phyloP scores from a whole-genome alignment of 73 alveolate genomes.

The Stentor roeselii region DNA sequence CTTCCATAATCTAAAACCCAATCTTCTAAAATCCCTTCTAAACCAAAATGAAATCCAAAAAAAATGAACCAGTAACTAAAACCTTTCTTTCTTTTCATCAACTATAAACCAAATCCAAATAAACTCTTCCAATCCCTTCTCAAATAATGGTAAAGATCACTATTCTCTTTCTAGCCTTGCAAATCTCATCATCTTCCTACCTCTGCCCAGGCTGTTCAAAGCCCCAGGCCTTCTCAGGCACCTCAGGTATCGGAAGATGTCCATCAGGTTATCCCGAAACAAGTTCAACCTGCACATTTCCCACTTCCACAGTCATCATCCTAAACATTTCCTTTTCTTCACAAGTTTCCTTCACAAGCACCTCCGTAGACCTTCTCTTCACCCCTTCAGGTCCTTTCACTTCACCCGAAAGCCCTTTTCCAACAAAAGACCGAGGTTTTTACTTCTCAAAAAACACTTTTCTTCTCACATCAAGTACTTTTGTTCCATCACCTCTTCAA shows the following conservation, averaged over 20 bases:
- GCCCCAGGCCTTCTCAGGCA: not conserved
- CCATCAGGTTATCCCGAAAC: not conserved
- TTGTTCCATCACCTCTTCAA: not conserved
- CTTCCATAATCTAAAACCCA: too few species aligned
- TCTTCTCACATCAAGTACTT: not conserved
- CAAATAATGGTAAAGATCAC: too few species aligned
- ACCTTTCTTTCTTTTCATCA: too few species aligned
- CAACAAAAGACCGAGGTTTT: slow-evolving; percentile 21
- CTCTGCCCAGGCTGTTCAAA: not conserved
- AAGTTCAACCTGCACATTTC: not conserved
- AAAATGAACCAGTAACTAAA: too few species aligned
- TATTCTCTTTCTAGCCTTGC: too few species aligned
- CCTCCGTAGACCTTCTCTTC: not conserved
- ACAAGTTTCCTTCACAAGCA: not conserved
- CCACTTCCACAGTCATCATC: not conserved
- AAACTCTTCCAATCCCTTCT: too few species aligned
- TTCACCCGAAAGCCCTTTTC: not conserved
- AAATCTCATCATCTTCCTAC: not conserved
- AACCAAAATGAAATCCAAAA: too few species aligned
- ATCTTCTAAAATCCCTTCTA: too few species aligned
- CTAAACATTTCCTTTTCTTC: not conserved
- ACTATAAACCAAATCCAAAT: too few species aligned
- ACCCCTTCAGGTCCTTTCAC: not conserved
- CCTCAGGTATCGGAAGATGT: not conserved
- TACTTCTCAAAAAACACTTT: not conserved